Percentiles rank a stretch among this genome's conserved stretches.
phyloP scores from a whole-genome alignment of 495 filamentous ascomycete species.

The Chaetomidium leptoderma region DNA sequence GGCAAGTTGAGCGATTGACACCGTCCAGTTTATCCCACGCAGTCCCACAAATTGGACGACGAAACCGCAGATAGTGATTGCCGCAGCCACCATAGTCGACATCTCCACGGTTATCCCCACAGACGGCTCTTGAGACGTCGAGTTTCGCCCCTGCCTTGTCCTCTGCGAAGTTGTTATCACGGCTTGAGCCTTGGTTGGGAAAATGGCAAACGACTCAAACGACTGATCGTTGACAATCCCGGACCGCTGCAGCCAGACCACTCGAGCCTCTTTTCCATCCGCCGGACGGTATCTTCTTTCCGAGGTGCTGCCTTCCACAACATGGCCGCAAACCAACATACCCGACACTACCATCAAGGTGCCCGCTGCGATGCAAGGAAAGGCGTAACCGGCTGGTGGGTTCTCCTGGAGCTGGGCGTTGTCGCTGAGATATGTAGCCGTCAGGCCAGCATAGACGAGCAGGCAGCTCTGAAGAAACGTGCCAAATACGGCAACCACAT shows the following conservation, averaged over 20 bases:
- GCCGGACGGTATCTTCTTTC: neutral
- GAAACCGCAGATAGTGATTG: slow-evolving; percentile 44
- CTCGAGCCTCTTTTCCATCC: neutral
- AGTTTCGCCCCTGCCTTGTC: neutral
- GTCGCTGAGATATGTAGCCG: slow-evolving; percentile 1
- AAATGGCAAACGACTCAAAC: slow-evolving; percentile 5
- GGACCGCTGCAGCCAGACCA: slow-evolving; percentile 9
- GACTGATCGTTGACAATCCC: slow-evolving; percentile 10
- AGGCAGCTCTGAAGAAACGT: slow-evolving; percentile 4
- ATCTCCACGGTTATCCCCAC: no score
- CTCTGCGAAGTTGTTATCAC: neutral
- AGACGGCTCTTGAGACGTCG: neutral
- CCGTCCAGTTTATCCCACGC: slow-evolving; percentile 48
- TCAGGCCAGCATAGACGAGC: neutral
- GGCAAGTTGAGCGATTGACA: slow-evolving; percentile 44
- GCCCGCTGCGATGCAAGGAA: slow-evolving; percentile 4
- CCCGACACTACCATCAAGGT: slow-evolving; percentile 10
- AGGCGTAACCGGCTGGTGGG: slow-evolving; percentile 1
- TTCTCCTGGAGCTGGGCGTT: neutral
- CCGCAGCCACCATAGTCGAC: slow-evolving; percentile 20
- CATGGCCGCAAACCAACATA: neutral
- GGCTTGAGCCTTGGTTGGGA: neutral
- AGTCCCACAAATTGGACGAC: slow-evolving; percentile 50
- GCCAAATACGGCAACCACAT: neutral
- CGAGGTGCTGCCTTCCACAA: slow-evolving; percentile 8